phyloP scores from a whole-genome alignment of 83 land plant species.

The Diphasiastrum complanatum region DNA sequence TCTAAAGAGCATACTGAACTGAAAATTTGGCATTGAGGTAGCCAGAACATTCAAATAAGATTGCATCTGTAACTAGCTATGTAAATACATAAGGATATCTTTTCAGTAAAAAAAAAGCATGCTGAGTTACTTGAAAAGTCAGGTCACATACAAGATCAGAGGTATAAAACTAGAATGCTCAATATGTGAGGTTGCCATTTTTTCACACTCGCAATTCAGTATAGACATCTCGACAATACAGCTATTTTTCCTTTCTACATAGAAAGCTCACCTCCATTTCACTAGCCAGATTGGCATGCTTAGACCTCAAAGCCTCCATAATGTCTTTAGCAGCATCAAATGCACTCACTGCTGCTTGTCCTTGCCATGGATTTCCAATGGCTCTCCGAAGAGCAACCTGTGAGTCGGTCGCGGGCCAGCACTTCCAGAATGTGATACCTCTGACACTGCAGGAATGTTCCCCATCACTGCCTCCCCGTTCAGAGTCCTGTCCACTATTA shows the following conservation, averaged over 20 bases:
- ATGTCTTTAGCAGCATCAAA: constrained; percentile 98
- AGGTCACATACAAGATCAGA: too few species aligned
- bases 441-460: constrained; percentile 38
- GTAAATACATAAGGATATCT: too few species aligned
- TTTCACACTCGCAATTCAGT: not conserved
- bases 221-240: not conserved
- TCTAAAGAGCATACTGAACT: too few species aligned
- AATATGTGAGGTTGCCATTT: not conserved
- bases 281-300: constrained; percentile 77
- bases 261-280: constrained; percentile 78
- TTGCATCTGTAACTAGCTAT: too few species aligned
- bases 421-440: constrained; percentile 31
- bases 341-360: constrained; percentile 87
- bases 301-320: constrained; percentile 89
- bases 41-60: too few species aligned
- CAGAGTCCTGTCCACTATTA: constrained; percentile 60
- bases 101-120: too few species aligned
- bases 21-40: too few species aligned
- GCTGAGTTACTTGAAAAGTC: too few species aligned
- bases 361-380: too few species aligned
- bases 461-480: constrained; percentile 49
- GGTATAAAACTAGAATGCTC: too few species aligned
- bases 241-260: not conserved
- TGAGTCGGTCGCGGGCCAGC: constrained; percentile 21
- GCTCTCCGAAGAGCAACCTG: too few species aligned